A percentile compares a stretch with the other conserved stretches of the same genome.
phyloP scores from a whole-genome alignment of 1,284 basidiomycete genomes.

The Cutaneotrichosporon daszewskae region DNA sequence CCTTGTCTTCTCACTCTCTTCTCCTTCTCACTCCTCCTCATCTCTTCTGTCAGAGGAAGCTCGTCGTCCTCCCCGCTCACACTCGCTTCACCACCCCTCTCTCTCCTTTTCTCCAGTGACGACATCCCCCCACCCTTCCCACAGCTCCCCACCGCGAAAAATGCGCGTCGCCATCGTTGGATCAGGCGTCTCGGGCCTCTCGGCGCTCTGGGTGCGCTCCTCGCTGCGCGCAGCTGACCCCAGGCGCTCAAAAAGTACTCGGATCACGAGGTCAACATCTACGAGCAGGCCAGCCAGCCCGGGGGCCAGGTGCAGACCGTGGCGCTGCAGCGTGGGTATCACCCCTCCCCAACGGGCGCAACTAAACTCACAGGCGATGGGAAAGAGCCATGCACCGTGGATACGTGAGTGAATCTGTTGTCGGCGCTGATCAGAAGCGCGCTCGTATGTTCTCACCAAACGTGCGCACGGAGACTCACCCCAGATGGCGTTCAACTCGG shows the following conservation, averaged over 20 bases:
- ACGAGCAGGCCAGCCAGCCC: slow-evolving; percentile 62
- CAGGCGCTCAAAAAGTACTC: slow-evolving; percentile 69
- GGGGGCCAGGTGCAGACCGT: slow-evolving; percentile 83
- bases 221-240: neutral
- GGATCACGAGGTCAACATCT: slow-evolving; percentile 71
- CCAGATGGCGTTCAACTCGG: slow-evolving; percentile 72
- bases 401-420: slow-evolving; percentile 10
- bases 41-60: too few species aligned
- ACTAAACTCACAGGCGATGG: slow-evolving; percentile 47
- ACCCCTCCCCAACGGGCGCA: too few species aligned
- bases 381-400: slow-evolving; percentile 56
- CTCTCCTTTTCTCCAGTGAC: too few species aligned
- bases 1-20: too few species aligned
- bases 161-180: slow-evolving; percentile 67
- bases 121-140: neutral
- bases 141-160: too few species aligned
- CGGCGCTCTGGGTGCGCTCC: slow-evolving; percentile 62
- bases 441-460: slow-evolving; percentile 42
- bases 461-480: too few species aligned
- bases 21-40: too few species aligned
- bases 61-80: too few species aligned
- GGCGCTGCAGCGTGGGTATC: too few species aligned
- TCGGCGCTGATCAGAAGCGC: slow-evolving; percentile 25
- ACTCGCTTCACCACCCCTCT: too few species aligned
- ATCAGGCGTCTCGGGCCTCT: slow-evolving; percentile 70